Conservation (phyloP, 2,329 filamentous ascomycete genomes). For the Fusarium pininemorale region DNA sequence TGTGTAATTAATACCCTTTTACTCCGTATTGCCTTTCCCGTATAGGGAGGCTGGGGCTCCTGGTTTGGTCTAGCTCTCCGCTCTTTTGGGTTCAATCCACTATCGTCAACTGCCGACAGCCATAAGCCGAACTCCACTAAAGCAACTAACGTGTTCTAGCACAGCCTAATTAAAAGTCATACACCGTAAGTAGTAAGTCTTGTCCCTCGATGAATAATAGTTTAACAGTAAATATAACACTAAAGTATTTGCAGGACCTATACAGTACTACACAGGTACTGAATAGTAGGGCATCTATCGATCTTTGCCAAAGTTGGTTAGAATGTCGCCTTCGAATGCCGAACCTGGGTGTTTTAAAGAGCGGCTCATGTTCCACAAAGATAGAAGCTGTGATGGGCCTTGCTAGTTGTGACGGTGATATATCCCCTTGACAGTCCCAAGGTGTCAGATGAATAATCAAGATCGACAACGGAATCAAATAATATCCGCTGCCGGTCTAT, state of each 20-base stretch:
- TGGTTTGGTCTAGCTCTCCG: too few species aligned
- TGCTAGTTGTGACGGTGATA: neutral
- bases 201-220: neutral
- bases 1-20: too few species aligned
- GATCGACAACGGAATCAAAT: too few species aligned
- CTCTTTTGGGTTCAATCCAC: neutral
- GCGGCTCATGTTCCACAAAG: neutral
- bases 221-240: fast-evolving
- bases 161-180: too few species aligned
- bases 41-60: too few species aligned
- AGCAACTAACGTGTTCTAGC: neutral
- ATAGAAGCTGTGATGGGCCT: neutral
- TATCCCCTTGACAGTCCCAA: too few species aligned
- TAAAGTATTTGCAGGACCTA: fast-evolving
- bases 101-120: neutral
- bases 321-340: fast-evolving
- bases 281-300: fast-evolving
- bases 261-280: fast-evolving
- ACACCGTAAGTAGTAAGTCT: too few species aligned
- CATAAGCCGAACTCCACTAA: too few species aligned
- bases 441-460: too few species aligned
- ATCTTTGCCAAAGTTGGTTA: neutral
- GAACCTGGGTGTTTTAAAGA: neutral
- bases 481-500: too few species aligned
- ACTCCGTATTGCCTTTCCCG: too few species aligned